Conservation (phyloP, 192 early-diverging fungal genomes). For the Spinellus fusiger region DNA sequence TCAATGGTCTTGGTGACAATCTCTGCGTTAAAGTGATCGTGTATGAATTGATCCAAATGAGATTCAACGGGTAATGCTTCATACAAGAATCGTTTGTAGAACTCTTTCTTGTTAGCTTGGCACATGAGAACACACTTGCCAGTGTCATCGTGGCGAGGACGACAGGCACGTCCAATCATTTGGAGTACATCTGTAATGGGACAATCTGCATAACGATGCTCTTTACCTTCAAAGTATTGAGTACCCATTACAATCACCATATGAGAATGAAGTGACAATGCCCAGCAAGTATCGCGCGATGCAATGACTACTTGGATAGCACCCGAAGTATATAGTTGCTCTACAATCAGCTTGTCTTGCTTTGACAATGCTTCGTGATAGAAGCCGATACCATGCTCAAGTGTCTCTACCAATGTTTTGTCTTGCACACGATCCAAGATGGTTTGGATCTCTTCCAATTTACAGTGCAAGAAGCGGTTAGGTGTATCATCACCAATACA, state of each 20-base stretch:
- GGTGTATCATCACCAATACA: conserved; percentile 72
- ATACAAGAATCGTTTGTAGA: conserved; percentile 96
- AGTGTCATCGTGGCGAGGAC: conserved; percentile 53
- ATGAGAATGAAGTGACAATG: conserved; percentile 73
- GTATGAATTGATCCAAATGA: conserved; percentile 88
- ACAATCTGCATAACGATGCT: conserved; percentile 96
- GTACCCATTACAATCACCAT: conserved; percentile 95
- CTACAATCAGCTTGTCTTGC: conserved; percentile 67
- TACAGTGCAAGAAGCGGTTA: conserved; percentile 68
- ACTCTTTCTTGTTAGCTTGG: conserved; percentile 88
- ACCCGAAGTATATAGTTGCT: conserved; percentile 64
- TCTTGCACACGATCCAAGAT: conserved; percentile 66
- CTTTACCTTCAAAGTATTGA: conserved; percentile 89
- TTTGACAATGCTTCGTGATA: conserved; percentile 87
- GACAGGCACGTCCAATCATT: conserved; percentile 95
- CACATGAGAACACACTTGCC: conserved; percentile 92
- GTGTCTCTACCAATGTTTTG: conserved; percentile 57
- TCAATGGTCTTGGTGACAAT: conserved; percentile 92
- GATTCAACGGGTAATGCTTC: conserved; percentile 96
- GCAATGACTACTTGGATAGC: conserved; percentile 89
- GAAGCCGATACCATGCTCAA: conserved; percentile 81
- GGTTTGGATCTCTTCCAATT: conserved; percentile 54
- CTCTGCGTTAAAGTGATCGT: conserved; percentile 97
- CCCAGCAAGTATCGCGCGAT: conserved; percentile 89
- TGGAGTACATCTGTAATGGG: conserved; percentile 92